Base-by-base conservation (phyloP, 2,329 filamentous ascomycete genomes). In the Penicillium sp. region DNA sequence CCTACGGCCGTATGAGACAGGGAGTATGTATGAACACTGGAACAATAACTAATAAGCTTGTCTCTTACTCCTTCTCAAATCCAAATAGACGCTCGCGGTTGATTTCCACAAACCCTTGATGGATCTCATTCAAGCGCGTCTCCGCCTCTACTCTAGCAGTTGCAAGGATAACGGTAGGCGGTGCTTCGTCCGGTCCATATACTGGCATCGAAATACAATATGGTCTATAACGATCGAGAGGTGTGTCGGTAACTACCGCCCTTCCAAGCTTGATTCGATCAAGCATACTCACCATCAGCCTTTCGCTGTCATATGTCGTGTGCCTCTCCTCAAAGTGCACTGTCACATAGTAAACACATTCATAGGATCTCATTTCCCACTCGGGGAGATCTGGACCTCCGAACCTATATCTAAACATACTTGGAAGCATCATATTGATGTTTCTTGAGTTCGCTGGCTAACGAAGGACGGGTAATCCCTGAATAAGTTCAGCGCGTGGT, bases 141-240 rank as follows among this genome's bases (percentile, higher is more conserved):
- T 45, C 30, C 13, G 48, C 26, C n/a, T 45, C 40, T 16, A n/a
- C 23, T 23, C 40, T 46, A n/a, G 32, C 48, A 3, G 34, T 38
- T 30, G 41, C 48, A 19, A 51, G 26, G 30, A 48, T 11, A 2
- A 48, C 46, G 2, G 48, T 10, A 18, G 5, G 16, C 1, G 40
- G 40, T 1, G 48, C 48, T 1, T 51, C 48, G 16, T 38, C 34
- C 2, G 41, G 41, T 10, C 48, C 48, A 45, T 51, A 51, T 0
- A 51, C 48, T 9, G 48, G 48, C n/a, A 51, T 29, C 4, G 48
- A 51, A 13, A 51, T 23, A 9, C 40, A 38, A 4, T 27, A 34
- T 2, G 40, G 30, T n/a, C 19, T n/a, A 11, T 30, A 13, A 1
- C 26, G 26, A 36, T 51, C 29, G 8, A 45, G n/a, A 14, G 48